These are phyloP conservation scores for Plasmopara muralis DNA, from an alignment of 352 stramenopile genomes.

Conservation along the genomic window DNA sequence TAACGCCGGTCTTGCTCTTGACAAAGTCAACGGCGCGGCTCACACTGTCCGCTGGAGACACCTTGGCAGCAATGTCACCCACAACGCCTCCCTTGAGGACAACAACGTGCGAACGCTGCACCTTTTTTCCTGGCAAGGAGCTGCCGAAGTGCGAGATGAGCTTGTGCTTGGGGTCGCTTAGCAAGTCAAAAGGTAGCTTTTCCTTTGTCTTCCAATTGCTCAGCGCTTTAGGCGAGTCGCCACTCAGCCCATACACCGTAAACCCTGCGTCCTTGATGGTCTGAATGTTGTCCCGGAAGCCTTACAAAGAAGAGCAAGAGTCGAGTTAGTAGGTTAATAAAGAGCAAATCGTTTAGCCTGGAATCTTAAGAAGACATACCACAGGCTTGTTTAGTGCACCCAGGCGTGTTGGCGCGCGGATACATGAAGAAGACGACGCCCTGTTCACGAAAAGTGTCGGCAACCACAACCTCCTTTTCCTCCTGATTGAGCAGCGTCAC, in stretches of 20 bases:
- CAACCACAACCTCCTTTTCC: conserved; percentile 42
- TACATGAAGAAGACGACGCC: conserved; percentile 89
- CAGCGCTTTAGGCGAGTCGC: conserved; percentile 64
- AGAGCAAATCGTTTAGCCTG: background rate
- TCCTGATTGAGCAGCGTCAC: conserved; percentile 75
- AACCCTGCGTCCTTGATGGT: conserved; percentile 78
- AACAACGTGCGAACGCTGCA: conserved; percentile 81
- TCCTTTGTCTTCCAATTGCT: conserved; percentile 79
- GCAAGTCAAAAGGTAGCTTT: conserved; percentile 66
- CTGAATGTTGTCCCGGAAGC: conserved; percentile 81
- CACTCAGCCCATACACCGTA: conserved; percentile 71
- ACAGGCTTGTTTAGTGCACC: conserved; percentile 85
- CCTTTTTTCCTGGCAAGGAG: conserved; percentile 66
- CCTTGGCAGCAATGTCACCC: conserved; percentile 70
- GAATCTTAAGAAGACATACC: conserved; percentile 31
- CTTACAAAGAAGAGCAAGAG: conserved; percentile 18
- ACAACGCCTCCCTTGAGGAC: conserved; percentile 74
- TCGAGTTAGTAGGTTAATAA: background rate
- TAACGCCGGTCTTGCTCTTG: conserved; percentile 27
- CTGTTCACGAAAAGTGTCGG: conserved; percentile 66
- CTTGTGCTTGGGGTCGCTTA: conserved; percentile 76
- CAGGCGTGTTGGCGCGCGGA: conserved; percentile 75
- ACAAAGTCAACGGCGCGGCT: conserved; percentile 68
- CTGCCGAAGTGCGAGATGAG: conserved; percentile 86
- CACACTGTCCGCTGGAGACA: conserved; percentile 72